These are phyloP conservation scores for Rhododendron williamsianum DNA, from an alignment of 148 eudicot genomes.

Conservation along the genomic window DNA sequence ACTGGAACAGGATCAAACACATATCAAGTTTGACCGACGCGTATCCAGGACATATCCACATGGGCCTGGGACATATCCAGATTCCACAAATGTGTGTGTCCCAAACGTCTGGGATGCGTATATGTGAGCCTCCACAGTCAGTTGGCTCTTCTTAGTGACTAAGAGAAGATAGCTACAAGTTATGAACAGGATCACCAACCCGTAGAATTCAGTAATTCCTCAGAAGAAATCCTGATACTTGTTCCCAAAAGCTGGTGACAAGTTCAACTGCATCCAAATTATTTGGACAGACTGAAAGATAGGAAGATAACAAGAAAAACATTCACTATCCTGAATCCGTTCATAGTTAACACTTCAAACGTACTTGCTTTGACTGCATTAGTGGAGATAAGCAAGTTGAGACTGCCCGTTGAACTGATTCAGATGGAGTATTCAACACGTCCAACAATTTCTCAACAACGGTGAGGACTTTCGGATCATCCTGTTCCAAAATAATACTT, in stretches of 20 bases:
- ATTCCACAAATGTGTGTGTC: not conserved
- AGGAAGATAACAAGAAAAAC: not conserved
- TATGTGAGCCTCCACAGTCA: not conserved
- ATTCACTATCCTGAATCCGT: not conserved
- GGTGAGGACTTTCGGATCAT: slow-evolving; percentile 87
- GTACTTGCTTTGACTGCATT: slow-evolving; percentile 86
- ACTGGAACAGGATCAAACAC: not conserved
- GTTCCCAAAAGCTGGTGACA: not conserved
- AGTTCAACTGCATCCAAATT: not conserved
- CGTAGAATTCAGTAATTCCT: not conserved
- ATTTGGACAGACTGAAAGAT: not conserved
- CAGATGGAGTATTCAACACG: slow-evolving; percentile 94
- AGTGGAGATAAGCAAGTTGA: slow-evolving; percentile 87
- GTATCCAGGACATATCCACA: not conserved
- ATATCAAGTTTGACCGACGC: not conserved
- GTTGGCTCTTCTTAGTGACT: not conserved
- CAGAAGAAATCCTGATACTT: not conserved
- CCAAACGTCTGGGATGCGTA: not conserved
- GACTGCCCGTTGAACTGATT: slow-evolving; percentile 97
- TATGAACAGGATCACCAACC: not conserved
- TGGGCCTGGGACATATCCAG: not conserved
- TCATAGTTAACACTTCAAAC: not conserved
- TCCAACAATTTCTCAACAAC: slow-evolving; percentile 92
- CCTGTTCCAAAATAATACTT: slow-evolving; percentile 38
- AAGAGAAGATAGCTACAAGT: not conserved